Percentiles rank a stretch among this genome's conserved stretches.
phyloP scores from a whole-genome alignment of 202 grass and related monocot genomes.

The Panicum virgatum region DNA sequence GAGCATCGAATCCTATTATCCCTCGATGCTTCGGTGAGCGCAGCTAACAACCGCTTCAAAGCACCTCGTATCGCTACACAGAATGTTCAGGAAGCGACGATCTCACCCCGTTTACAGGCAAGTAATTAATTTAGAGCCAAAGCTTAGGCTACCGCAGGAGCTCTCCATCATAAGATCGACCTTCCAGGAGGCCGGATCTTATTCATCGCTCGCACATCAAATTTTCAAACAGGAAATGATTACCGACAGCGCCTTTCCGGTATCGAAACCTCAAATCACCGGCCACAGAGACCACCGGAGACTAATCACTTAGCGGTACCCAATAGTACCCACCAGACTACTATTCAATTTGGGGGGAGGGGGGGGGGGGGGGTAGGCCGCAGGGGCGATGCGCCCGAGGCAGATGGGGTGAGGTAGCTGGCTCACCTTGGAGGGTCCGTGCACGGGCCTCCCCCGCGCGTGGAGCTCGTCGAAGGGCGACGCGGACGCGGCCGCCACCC shows the following conservation, averaged over 20 bases:
- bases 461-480: constrained; percentile 78
- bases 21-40: neutral
- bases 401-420: neutral
- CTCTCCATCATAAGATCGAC: neutral
- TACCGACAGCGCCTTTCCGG: neutral
- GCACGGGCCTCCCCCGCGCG: constrained; percentile 44
- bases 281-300: neutral
- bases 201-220: neutral
- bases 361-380: neutral
- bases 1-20: too few relatives aligned
- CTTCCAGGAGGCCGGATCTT: neutral
- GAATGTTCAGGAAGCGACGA: neutral
- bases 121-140: neutral
- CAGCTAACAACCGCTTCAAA: neutral
- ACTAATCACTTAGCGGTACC: neutral
- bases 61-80: neutral
- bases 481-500: constrained; percentile 52
- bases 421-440: constrained; percentile 58
- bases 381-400: constrained; percentile 39
- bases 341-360: neutral
- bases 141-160: neutral
- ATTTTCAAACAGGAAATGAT: neutral
- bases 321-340: neutral
- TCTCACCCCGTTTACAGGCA: neutral
- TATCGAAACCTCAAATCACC: neutral